Conservation (phyloP, 2,329 filamentous ascomycete species). For the Exophiala phaeomuriformis region DNA sequence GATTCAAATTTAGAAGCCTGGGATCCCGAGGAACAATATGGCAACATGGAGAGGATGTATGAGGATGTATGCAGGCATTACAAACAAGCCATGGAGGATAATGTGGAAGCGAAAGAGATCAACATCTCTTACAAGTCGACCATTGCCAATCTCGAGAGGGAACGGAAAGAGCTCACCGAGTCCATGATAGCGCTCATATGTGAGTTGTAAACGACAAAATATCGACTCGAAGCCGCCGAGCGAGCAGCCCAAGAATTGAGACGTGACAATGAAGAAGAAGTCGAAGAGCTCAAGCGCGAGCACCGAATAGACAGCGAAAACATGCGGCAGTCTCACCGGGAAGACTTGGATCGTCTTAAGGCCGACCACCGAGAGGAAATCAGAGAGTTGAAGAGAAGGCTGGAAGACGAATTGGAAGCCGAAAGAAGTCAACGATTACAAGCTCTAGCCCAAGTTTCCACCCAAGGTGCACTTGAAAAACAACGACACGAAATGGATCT, state of each 20-base stretch:
- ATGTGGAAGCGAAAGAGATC: constrained; percentile 63
- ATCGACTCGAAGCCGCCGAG: constrained; percentile 45
- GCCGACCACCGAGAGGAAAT: constrained; percentile 62
- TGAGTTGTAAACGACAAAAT: constrained; percentile 60
- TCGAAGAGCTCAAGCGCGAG: constrained; percentile 48
- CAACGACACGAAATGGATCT: constrained; percentile 40
- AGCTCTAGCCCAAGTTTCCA: constrained; percentile 60
- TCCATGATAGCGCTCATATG: constrained; percentile 51
- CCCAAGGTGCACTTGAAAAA: constrained; percentile 43
- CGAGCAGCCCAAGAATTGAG: constrained; percentile 46
- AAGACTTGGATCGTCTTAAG: constrained; percentile 52
- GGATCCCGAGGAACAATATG: constrained; percentile 71
- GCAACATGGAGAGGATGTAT: constrained; percentile 68
- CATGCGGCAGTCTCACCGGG: constrained; percentile 38
- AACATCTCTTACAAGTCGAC: constrained; percentile 66
- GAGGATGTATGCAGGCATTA: constrained; percentile 65
- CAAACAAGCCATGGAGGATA: constrained; percentile 59
- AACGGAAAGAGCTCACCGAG: constrained; percentile 45
- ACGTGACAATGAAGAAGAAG: constrained; percentile 45
- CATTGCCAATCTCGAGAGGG: constrained; percentile 53
- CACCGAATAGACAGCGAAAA: constrained; percentile 41
- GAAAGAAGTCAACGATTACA: constrained; percentile 52
- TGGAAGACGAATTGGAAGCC: constrained; percentile 60
- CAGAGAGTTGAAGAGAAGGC: constrained; percentile 54
- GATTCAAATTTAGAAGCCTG: constrained; percentile 71